Percentiles rank a stretch among this genome's conserved stretches.
phyloP scores from a whole-genome alignment of 805 yeast species.

The Wickerhamomyces mucosus region DNA sequence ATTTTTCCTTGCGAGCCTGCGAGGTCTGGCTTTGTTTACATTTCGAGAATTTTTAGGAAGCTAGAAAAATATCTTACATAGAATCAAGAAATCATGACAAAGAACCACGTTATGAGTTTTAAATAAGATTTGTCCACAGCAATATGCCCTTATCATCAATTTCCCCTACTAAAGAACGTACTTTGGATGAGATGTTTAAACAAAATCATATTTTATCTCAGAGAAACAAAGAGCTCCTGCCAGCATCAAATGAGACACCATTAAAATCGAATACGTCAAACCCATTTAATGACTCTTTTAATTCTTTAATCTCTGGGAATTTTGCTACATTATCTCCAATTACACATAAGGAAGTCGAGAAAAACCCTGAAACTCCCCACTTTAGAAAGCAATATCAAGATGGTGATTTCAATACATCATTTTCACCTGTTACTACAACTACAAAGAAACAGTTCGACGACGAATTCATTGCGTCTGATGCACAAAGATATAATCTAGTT shows the following conservation, averaged over 20 bases:
- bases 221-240: constrained; percentile 5
- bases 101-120: no score
- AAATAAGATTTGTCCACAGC: no score
- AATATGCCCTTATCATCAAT: no score
- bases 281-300: constrained; percentile 2
- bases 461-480: no score
- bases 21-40: no score
- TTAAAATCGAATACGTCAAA: constrained; percentile 1
- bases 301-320: constrained; percentile 2
- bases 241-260: constrained; percentile 1
- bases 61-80: no score
- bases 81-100: no score
- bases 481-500: no score
- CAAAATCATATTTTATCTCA: constrained; percentile 14
- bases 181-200: constrained; percentile 12
- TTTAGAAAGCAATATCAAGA: constrained; percentile 10
- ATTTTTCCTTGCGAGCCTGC: no score
- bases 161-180: no score
- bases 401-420: background rate
- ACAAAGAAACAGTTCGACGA: no score
- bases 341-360: constrained; percentile 10
- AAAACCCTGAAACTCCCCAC: constrained; percentile 19
- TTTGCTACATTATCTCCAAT: constrained; percentile 11
- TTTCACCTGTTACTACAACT: constrained; percentile 11
- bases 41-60: no score